Evolutionary conservation across 495 filamentous ascomycete species (phyloP).

Genomic region (Geopyxis carbonaria): DNA sequence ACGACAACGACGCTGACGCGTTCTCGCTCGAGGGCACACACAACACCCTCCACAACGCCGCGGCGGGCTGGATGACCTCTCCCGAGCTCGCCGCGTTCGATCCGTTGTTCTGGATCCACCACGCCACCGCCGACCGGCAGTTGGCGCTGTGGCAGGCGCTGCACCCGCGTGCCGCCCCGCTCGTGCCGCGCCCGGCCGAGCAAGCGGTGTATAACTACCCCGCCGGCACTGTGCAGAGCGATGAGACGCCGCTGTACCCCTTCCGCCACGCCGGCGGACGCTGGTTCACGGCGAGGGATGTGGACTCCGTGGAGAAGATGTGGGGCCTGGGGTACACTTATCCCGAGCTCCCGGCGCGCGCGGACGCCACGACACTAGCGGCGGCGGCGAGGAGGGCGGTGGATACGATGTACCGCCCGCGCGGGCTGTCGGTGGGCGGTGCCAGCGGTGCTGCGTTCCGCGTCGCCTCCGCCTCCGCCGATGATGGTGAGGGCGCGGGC

Average conservation of each 20-base stretch:
- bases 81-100: slow-evolving; percentile 35
- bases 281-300: slow-evolving; percentile 29
- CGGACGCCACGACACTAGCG: no score
- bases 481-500: no score
- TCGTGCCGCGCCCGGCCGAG: no score
- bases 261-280: slow-evolving; percentile 26
- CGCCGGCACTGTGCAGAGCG: no score
- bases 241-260: slow-evolving; percentile 31
- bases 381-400: no score
- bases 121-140: slow-evolving; percentile 45
- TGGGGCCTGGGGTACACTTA: slow-evolving; percentile 33
- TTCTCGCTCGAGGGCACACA: slow-evolving; percentile 17
- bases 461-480: slow-evolving; percentile 35
- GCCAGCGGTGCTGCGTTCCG: slow-evolving; percentile 72
- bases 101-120: slow-evolving; percentile 56
- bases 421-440: slow-evolving; percentile 57
- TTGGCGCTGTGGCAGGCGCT: slow-evolving; percentile 52
- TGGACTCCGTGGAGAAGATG: slow-evolving; percentile 13
- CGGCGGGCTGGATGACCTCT: no score
- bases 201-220: no score
- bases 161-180: no score
- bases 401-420: no score
- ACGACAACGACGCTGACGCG: slow-evolving; percentile 38
- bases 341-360: slow-evolving; percentile 28
- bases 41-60: slow-evolving; percentile 13